Conservation (phyloP, 2,329 filamentous ascomycete genomes). For the Colletotrichum sp. region DNA sequence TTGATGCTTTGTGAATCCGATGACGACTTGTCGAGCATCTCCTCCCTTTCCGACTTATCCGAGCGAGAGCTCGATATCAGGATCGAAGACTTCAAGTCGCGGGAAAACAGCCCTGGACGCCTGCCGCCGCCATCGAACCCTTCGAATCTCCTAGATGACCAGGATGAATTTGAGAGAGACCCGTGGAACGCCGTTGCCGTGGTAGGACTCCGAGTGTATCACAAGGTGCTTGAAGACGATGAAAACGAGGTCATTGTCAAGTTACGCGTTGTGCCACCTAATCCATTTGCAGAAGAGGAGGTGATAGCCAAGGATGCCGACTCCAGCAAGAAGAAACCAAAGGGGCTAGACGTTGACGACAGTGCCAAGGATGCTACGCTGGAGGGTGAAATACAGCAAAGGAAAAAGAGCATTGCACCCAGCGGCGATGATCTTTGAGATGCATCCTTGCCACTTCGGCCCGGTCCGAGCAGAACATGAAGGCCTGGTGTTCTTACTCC, state of each 20-base stretch:
- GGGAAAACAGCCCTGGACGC: constrained; percentile 18
- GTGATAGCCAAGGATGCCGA: constrained; percentile 9
- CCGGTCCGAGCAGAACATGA: neutral
- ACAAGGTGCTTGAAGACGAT: constrained; percentile 45
- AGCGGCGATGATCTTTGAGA: constrained; percentile 3
- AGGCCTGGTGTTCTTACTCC: neutral
- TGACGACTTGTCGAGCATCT: constrained; percentile 32
- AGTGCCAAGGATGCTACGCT: constrained; percentile 50
- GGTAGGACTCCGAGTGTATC: constrained; percentile 58
- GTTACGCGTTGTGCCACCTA: constrained; percentile 44
- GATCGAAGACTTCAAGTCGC: constrained; percentile 16
- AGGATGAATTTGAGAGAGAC: constrained; percentile 58
- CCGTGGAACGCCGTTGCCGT: constrained; percentile 62
- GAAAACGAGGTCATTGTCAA: constrained; percentile 37
- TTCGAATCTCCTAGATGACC: constrained; percentile 41
- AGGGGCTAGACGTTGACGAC: constrained; percentile 49
- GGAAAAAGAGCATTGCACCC: constrained; percentile 37
- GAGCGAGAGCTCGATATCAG: constrained; percentile 41
- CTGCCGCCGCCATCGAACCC: constrained; percentile 6
- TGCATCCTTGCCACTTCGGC: neutral
- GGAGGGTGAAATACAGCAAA: constrained; percentile 34
- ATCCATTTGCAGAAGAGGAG: constrained; percentile 31
- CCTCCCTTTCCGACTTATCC: constrained; percentile 42
- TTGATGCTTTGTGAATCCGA: constrained; percentile 25
- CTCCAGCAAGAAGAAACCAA: constrained; percentile 29